A percentile compares a stretch with the other conserved stretches of the same genome.
Evolutionary conservation across 768 basidiomycete genomes (phyloP).

Genomic region (Auriscalpium vulgare): DNA sequence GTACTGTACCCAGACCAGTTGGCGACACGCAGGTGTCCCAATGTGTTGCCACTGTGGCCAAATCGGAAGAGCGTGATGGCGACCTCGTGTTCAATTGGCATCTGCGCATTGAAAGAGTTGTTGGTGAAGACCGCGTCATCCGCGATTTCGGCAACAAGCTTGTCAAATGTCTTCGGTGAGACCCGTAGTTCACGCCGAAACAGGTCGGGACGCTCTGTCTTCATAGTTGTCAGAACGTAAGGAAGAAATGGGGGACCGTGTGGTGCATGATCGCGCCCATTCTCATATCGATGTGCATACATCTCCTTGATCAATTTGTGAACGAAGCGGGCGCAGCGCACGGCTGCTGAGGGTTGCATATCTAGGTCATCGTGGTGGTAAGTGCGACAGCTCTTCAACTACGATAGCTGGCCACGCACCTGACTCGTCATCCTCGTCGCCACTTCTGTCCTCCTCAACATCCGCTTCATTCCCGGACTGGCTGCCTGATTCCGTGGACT

Average conservation of each 20-base stretch:
- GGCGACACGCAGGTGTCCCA: slow-evolving; percentile 24
- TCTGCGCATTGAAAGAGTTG: slow-evolving; percentile 20
- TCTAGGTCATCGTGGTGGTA: no score
- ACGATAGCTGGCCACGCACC: no score
- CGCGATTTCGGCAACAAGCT: slow-evolving; percentile 17
- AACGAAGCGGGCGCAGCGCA: no score
- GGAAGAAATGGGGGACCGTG: background rate
- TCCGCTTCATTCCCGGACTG: no score
- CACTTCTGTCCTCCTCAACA: no score
- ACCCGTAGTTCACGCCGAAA: slow-evolving; percentile 26
- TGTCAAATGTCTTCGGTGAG: slow-evolving; percentile 28
- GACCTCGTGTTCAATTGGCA: slow-evolving; percentile 24
- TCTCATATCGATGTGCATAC: no score
- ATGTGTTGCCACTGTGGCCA: slow-evolving; percentile 33
- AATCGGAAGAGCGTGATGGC: slow-evolving; percentile 32
- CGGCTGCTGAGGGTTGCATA: no score
- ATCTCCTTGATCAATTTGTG: no score
- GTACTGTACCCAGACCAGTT: slow-evolving; percentile 27
- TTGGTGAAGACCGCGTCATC: slow-evolving; percentile 22
- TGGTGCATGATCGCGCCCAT: no score
- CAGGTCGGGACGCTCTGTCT: background rate
- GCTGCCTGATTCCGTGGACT: no score
- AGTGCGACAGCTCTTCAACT: no score
- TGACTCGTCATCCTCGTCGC: no score
- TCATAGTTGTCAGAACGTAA: background rate